These are phyloP conservation scores for Mycena olivaceomarginata DNA, from an alignment of 768 basidiomycete genomes.

Conservation along the genomic window DNA sequence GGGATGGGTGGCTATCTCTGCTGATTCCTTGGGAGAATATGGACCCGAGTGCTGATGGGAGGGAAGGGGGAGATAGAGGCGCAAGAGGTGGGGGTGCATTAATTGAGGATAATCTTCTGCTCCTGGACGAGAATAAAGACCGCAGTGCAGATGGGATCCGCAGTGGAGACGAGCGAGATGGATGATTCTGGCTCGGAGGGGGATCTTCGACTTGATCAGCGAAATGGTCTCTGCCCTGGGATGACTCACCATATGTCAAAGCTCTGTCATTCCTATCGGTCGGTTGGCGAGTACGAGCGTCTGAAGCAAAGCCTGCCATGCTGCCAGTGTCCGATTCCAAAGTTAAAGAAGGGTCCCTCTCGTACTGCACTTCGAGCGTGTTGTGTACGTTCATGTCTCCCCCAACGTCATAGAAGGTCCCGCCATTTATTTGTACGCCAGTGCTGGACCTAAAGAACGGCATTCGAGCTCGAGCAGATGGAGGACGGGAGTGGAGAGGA, in stretches of 20 bases:
- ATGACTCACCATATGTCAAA: background rate
- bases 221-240: background rate
- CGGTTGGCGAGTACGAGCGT: slow-evolving; percentile 12
- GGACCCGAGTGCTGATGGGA: slow-evolving; percentile 13
- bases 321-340: slow-evolving; percentile 16
- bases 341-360: slow-evolving; percentile 15
- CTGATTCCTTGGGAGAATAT: slow-evolving; percentile 11
- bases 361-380: background rate
- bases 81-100: background rate
- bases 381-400: background rate
- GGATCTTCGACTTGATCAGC: slow-evolving; percentile 14
- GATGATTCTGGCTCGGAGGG: slow-evolving; percentile 12
- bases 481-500: slow-evolving; percentile 14
- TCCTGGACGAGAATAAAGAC: slow-evolving; percentile 12
- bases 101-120: slow-evolving; percentile 5
- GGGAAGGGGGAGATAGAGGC: background rate
- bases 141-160: slow-evolving; percentile 16
- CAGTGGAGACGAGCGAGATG: slow-evolving; percentile 9
- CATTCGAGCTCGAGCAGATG: slow-evolving; percentile 20
- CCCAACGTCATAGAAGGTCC: no score
- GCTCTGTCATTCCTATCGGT: slow-evolving; percentile 9
- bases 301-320: slow-evolving; percentile 14
- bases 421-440: slow-evolving; percentile 1
- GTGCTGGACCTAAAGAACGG: slow-evolving; percentile 14
- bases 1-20: slow-evolving; percentile 4